These are phyloP conservation scores for Fragaria ananassa DNA, from an alignment of 306 rosid species.

Conservation along the genomic window DNA sequence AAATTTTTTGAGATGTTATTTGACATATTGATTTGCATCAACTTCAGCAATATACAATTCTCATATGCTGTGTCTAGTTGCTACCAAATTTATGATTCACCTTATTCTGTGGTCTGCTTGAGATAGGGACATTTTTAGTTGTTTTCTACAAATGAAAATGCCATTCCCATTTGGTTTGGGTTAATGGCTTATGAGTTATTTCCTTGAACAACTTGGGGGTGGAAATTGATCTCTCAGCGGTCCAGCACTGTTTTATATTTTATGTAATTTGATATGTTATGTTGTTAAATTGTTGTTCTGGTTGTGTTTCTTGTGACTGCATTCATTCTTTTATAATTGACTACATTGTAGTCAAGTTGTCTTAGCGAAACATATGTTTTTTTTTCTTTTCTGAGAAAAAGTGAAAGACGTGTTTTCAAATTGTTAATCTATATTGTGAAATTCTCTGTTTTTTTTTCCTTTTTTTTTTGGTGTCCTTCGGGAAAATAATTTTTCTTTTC, in stretches of 20 bases:
- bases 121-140: conserved; percentile 1
- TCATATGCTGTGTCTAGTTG: background rate
- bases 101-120: conserved; percentile 10
- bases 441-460: too few relatives aligned
- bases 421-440: background rate
- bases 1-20: background rate
- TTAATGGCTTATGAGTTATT: background rate
- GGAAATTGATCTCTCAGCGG: background rate
- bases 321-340: background rate
- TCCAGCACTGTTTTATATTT: background rate
- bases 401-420: background rate
- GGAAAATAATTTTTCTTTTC: too few relatives aligned
- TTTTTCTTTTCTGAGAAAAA: too few relatives aligned
- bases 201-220: conserved; percentile 10
- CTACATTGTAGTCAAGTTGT: too few relatives aligned
- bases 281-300: background rate
- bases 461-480: too few relatives aligned
- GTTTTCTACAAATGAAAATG: background rate
- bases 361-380: too few relatives aligned
- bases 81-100: conserved; percentile 4
- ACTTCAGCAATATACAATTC: background rate
- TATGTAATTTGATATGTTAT: background rate
- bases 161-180: background rate
- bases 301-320: background rate
- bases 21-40: background rate